Evolutionary conservation across 2,329 filamentous ascomycete species (phyloP).

Genomic region (Fusarium tanahbumbuense): DNA sequence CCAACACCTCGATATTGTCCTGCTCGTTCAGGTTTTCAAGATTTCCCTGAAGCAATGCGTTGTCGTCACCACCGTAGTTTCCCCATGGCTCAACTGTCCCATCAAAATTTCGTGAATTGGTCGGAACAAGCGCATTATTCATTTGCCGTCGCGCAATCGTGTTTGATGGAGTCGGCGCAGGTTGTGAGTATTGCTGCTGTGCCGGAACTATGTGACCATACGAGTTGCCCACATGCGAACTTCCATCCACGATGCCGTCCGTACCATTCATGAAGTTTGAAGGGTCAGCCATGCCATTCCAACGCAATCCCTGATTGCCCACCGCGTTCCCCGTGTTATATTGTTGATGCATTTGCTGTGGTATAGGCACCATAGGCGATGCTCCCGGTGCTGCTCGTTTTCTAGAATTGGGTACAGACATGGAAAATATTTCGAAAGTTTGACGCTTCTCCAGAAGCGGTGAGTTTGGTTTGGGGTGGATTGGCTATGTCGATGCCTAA

Average conservation of each 20-base stretch:
- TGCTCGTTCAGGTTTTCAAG: constrained; percentile 59
- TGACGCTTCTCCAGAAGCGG: constrained; percentile 29
- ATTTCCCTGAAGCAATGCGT: constrained; percentile 53
- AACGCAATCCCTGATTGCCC: constrained; percentile 60
- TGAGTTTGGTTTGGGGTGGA: constrained; percentile 11
- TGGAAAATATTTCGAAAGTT: constrained; percentile 40
- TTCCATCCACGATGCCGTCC: constrained; percentile 46
- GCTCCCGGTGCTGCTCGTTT: constrained; percentile 82
- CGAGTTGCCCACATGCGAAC: constrained; percentile 50
- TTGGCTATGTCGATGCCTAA: constrained; percentile 38
- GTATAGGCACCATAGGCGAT: constrained; percentile 69
- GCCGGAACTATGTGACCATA: constrained; percentile 54
- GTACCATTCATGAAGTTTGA: constrained; percentile 49
- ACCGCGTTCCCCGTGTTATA: constrained; percentile 60
- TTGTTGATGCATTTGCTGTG: constrained; percentile 62
- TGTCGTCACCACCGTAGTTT: constrained; percentile 57
- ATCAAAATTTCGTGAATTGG: constrained; percentile 55
- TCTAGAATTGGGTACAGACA: constrained; percentile 66
- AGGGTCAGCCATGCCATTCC: constrained; percentile 56
- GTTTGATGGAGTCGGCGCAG: constrained; percentile 56
- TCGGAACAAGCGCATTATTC: constrained; percentile 63
- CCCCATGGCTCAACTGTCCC: constrained; percentile 55
- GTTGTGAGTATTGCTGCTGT: constrained; percentile 50
- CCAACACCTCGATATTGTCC: constrained; percentile 82
- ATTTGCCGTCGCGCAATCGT: constrained; percentile 64